Percentiles rank a stretch among this genome's conserved stretches.
Conservation (phyloP, 306 rosid species). For the Alnus glutinosa region DNA sequence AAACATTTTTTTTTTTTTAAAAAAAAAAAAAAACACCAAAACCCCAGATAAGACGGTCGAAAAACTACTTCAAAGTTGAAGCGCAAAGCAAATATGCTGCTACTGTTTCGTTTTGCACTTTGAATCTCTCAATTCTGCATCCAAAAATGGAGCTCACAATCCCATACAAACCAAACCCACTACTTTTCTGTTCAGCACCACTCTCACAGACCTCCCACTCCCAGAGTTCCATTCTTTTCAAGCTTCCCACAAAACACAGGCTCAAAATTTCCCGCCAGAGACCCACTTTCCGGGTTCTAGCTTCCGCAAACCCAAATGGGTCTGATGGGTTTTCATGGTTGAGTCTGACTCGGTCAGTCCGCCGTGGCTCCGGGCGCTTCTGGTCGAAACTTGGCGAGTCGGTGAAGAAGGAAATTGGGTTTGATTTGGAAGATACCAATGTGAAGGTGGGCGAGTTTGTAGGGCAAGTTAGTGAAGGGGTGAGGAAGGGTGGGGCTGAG, state of each 20-base stretch:
- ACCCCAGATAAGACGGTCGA: neutral
- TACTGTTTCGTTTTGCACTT: neutral
- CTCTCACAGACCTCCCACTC: conserved; percentile 32
- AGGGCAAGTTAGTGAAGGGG: conserved; percentile 39
- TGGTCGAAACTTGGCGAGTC: conserved; percentile 62
- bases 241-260: conserved; percentile 32
- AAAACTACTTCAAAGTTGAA: neutral
- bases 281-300: conserved; percentile 54
- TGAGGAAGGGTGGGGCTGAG: conserved; percentile 38
- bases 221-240: conserved; percentile 39
- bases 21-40: neutral
- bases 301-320: conserved; percentile 51
- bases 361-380: conserved; percentile 66
- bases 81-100: neutral
- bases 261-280: conserved; percentile 37
- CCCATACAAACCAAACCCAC: conserved; percentile 46
- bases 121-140: conserved; percentile 7
- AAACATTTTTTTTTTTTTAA: no score
- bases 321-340: conserved; percentile 57
- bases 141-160: conserved; percentile 48
- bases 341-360: conserved; percentile 44
- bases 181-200: conserved; percentile 45
- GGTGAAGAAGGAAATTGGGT: conserved; percentile 75
- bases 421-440: conserved; percentile 56
- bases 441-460: conserved; percentile 45